Base-by-base conservation (phyloP, 148 eudicot genomes). In the Chenopodium berlandieri region DNA sequence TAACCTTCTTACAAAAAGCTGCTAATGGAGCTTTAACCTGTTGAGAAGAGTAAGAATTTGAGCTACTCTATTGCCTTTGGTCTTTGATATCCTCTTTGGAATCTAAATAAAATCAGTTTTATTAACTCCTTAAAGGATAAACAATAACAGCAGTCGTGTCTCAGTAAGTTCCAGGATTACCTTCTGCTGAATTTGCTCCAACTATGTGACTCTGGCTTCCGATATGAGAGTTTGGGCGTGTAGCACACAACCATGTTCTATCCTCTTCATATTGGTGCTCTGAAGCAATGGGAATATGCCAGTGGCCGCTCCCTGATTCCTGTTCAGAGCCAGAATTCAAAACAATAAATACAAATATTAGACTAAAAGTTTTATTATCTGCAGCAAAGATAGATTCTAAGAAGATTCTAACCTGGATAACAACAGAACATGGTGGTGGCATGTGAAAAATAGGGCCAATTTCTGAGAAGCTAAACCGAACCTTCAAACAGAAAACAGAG, bases 361-460 rank as follows among this genome's bases (percentile, higher is more conserved):
- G 0, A 12, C 10, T 52, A 11, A 4, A 82, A 23, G 12, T 30
- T n/a, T 72, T 37, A 79, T 64, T 40, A 65, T 23, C 47, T 65
- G 12, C 34, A 72, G 78, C 48, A 23, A 48, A 19, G n/a, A 75
- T 9, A 60, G 37, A 75, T 1, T 22, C 40, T 37, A 20, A 81
- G 44, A 65, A 77, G 48, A 37, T 79, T 54, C 89, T 74, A 73
- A 95, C 98, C 97, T 95, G 97, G 78, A 95, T 93, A 47, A 95
- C 94, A 75, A 93, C 91, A 62, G 97, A 93, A 81, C 89, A 95
- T 37, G 94, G 96, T 69, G 98, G 98, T 9, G 98, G 98, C 98
- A 95, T 93, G 88, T 87, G 92, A 79, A 93, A 91, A 68, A 89
- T 87, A 10, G 91, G 95, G 75, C 97, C 96, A 17, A 75, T 67